Evolutionary conservation across 208 protist genomes (phyloP), one percentile per base, ranked within the genome.

Genomic region (Crithidia sp.): DNA sequence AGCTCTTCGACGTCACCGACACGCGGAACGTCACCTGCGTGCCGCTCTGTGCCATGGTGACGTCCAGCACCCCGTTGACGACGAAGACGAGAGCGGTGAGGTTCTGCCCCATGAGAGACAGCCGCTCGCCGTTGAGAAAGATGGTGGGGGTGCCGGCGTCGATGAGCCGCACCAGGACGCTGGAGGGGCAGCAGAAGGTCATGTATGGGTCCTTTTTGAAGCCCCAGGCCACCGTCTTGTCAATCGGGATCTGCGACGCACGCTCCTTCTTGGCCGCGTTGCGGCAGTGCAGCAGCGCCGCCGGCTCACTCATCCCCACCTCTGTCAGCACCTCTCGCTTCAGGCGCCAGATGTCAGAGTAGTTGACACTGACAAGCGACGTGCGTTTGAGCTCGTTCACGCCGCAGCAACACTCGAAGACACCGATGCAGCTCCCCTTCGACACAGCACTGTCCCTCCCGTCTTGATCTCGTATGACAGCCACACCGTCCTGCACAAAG

Each of bases 271-370:
- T 93, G n/a, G 88, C 89, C 4, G 82, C 88, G 41, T 55, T 76
- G 52, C 90, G 85, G 77, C 90, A 95, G 71, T 89, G 85, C 28
- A 96, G 70, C 55, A 96, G 88, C 41, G 92, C 89, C 2, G 69
- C 77, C n/a, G 92, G 92, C 72, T 96, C 92, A 58, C 81, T 85
- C 85, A 96, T 90, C 45, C 92, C 92, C n/a, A 94, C 77, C 53
- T 96, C 92, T 10, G 94, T 80, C 44, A 96, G 71, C 64, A 79
- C 74, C 9, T 96, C 88, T 10, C 92, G 77, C 19, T 77, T 76
- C 55, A 96, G 74, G 2, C 84, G 82, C 90, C 92, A 96, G 54
- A 96, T 83, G 80, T 96, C 92, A 55, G 89, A 96, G 73, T 96
- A 95, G 71, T 94, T 93, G 57, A 93, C 58, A 75, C 92, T 95